Base-by-base conservation (phyloP, 108 stramenopile genomes). In the Skeletonema tropicum region DNA sequence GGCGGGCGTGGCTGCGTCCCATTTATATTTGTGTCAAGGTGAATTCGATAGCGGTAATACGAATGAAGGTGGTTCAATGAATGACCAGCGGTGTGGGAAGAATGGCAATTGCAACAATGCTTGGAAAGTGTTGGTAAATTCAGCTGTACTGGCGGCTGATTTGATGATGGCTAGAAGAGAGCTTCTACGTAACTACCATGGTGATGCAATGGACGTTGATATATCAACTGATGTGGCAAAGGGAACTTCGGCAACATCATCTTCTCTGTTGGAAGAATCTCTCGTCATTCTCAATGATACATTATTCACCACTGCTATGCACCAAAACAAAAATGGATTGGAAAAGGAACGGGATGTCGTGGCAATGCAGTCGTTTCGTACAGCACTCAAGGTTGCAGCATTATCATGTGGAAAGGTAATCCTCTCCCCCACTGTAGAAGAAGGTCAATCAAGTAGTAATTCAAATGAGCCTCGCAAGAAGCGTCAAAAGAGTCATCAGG, bases 281-380 rank as follows among this genome's bases (percentile, higher is more conserved):
- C 12, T 77, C 19, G 5, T 4, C 19, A 65, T 71, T 32, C 46
- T 77, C 25, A 77, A 77, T 36, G 70, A 77, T 0, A 42, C 61
- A 29, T 57, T 77, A 38, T 45, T 19, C 57, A 60, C 21, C 57
- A 38, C 11, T 65, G 55, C 33, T 26, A 29, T 46, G 0, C 19
- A 19, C 48, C 19, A 55, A 0, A 23, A 0, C 21, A 55, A 23
- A 4, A 55, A 1, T 21, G 8, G 1, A 21, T 25, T 55, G 0
- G 52, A 55, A 55, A 55, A 5, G 5, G 80, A 81, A 26, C 73
- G 74, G 3, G 69, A 70, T 26, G 42, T 35, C 1, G 42, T 82
- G 17, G 80, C 74, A 66, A 52, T 82, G 60, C 74, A 75, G 39
- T 67, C 74, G 0, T 82, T 82, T 26, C 74, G 80, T 14, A 15